Conservation (phyloP, 257 asterid genomes). For the Petunia secreta region DNA sequence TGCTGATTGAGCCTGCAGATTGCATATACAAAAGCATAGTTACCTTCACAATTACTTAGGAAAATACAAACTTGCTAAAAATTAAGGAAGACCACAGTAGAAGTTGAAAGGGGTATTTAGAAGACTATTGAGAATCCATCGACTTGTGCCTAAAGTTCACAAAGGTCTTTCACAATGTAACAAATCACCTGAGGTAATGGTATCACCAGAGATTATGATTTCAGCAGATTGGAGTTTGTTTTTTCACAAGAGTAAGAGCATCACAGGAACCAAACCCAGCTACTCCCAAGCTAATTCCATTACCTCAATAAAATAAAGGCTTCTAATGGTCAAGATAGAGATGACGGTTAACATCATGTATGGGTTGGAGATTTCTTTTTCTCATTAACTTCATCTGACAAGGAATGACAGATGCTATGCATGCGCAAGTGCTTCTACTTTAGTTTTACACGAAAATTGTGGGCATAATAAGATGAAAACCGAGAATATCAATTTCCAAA, state of each 20-base stretch:
- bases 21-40: neutral
- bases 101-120: neutral
- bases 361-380: neutral
- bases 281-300: neutral
- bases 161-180: neutral
- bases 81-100: neutral
- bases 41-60: constrained; percentile 3
- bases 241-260: neutral
- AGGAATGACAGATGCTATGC: too few species aligned
- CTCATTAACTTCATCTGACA: too few species aligned
- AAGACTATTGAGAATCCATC: neutral
- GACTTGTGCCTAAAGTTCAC: neutral
- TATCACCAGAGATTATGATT: neutral
- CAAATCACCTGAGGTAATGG: neutral
- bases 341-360: neutral
- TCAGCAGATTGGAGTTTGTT: neutral
- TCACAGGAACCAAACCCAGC: constrained; percentile 6
- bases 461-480: neutral
- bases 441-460: neutral
- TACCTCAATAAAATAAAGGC: neutral
- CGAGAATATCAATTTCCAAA: neutral
- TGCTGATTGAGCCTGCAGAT: constrained; percentile 86
- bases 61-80: neutral
- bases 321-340: constrained; percentile 17
- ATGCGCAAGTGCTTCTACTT: neutral